Conservation (phyloP, 2,329 filamentous ascomycete genomes). For the Hirsutella rhossiliensis region DNA sequence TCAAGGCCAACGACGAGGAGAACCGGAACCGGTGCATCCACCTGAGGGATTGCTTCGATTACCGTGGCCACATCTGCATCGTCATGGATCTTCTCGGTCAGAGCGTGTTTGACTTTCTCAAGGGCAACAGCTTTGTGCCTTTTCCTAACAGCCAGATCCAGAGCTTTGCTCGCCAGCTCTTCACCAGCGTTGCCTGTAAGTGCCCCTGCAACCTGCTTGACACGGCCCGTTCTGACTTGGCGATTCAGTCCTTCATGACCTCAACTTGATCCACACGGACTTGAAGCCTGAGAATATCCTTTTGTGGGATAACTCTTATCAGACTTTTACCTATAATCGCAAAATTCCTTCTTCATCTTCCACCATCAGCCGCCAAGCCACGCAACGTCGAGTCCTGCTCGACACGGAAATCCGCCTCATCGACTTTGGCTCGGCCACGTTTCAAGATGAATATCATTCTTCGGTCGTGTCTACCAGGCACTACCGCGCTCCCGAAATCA, state of each 20-base stretch:
- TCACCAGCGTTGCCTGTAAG: slow-evolving; percentile 97
- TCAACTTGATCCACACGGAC: slow-evolving; percentile 92
- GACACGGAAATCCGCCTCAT: slow-evolving; percentile 60
- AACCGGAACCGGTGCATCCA: slow-evolving; percentile 97
- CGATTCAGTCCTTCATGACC: slow-evolving; percentile 74
- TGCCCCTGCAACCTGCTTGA: slow-evolving; percentile 12
- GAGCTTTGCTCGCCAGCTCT: slow-evolving; percentile 85
- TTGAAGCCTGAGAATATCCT: slow-evolving; percentile 61
- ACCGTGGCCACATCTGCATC: slow-evolving; percentile 88
- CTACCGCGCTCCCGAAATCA: slow-evolving; percentile 60
- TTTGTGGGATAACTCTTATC: slow-evolving; percentile 51
- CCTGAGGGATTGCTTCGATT: slow-evolving; percentile 93
- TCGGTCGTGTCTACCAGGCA: slow-evolving; percentile 60
- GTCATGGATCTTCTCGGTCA: slow-evolving; percentile 72
- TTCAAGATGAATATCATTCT: slow-evolving; percentile 62
- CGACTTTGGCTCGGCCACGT: slow-evolving; percentile 61
- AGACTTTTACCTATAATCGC: slow-evolving; percentile 60
- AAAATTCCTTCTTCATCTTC: slow-evolving; percentile 56
- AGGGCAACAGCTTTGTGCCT: slow-evolving; percentile 87
- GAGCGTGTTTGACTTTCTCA: slow-evolving; percentile 96
- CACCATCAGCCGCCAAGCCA: slow-evolving; percentile 47
- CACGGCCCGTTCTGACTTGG: not conserved
- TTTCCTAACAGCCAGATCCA: slow-evolving; percentile 99
- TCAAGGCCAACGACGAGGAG: slow-evolving; percentile 80
- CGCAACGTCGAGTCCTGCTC: slow-evolving; percentile 50